Base-by-base conservation (phyloP, 2,329 filamentous ascomycete species). In the Coniochaeta prunicola region DNA sequence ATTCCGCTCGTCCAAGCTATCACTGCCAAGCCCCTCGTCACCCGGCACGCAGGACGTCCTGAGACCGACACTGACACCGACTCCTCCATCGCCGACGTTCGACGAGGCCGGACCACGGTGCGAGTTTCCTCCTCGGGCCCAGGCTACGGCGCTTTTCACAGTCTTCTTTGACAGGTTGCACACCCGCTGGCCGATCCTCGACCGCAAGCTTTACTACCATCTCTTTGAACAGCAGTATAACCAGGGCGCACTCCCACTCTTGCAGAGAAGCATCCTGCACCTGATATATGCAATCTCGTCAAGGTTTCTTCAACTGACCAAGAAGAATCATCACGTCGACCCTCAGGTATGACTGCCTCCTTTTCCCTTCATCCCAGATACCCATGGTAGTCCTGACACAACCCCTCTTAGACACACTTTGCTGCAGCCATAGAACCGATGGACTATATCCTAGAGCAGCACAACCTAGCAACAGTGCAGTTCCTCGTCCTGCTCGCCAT, bases 401-500 rank as follows among this genome's bases (percentile, higher is more conserved):
- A 17, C 26, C n/a, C 48, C 33, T 7, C 31, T n/a, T n/a, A 53
- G 50, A 45, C 26, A 10, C 70, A 73, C 33, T 64, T 71, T 19
- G 56, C 65, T 1, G 67, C 69, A 1, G 71, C 69, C 4, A 64
- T 71, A 17, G 63, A 67, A 42, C 65, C 67, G 1, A 66, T 73
- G 62, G 70, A 72, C 56, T 63, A 64, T 4, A 68, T 73, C 9
- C 62, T 74, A 1, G 67, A 71, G 53, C 65, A 67, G 53, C 67
- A 72, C 53, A 69, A 72, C 57, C 63, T 70, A 4, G 64, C 67
- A 0, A 71, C 70, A 0, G 69, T 73, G 0, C 68, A 71, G 48
- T 66, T 69, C 13, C 62, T 74, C 1, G 57, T 73, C 0, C 60
- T 74, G 0, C 65, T 73, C 1, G 71, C 69, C 0, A 63, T 74